phyloP scores from a whole-genome alignment of 352 stramenopile genomes.

The Pythium volutum region DNA sequence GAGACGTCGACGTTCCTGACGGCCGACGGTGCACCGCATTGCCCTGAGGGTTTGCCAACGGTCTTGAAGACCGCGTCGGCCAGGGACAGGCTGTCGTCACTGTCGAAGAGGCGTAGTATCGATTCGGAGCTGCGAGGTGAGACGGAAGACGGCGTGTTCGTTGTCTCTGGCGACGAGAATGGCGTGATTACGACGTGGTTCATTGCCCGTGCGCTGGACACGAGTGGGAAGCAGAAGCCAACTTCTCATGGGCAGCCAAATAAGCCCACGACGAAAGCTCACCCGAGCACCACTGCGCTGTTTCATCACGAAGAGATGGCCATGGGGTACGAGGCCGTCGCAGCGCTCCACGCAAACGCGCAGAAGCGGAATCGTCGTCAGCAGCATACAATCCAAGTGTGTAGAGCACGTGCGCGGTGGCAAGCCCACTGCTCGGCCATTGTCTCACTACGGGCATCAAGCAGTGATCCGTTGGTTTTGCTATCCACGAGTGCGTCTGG shows the following conservation, averaged over 20 bases:
- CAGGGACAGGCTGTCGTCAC: too few relatives aligned
- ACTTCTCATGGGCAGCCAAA: neutral
- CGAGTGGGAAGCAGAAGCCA: neutral
- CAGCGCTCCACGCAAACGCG: conserved; percentile 44
- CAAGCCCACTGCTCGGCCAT: conserved; percentile 36
- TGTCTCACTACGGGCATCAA: conserved; percentile 35
- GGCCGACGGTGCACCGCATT: conserved; percentile 9
- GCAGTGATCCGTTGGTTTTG: conserved; percentile 36
- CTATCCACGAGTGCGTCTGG: conserved; percentile 49
- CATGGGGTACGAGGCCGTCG: conserved; percentile 49
- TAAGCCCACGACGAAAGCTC: neutral
- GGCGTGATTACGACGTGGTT: conserved; percentile 17
- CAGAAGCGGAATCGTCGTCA: neutral
- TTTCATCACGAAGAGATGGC: conserved; percentile 60
- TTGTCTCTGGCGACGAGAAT: conserved; percentile 16
- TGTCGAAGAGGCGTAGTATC: neutral
- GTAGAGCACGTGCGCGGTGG: conserved; percentile 27
- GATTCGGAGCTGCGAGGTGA: neutral
- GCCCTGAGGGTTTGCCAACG: neutral
- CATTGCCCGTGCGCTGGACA: neutral
- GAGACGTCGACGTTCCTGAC: conserved; percentile 20
- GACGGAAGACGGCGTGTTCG: conserved; percentile 6
- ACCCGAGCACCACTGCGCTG: conserved; percentile 20
- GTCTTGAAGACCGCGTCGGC: neutral
- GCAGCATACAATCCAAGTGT: neutral